These are phyloP conservation scores for Fusarium armeniacum DNA, from an alignment of 2,329 filamentous ascomycete species.

Conservation along the genomic window DNA sequence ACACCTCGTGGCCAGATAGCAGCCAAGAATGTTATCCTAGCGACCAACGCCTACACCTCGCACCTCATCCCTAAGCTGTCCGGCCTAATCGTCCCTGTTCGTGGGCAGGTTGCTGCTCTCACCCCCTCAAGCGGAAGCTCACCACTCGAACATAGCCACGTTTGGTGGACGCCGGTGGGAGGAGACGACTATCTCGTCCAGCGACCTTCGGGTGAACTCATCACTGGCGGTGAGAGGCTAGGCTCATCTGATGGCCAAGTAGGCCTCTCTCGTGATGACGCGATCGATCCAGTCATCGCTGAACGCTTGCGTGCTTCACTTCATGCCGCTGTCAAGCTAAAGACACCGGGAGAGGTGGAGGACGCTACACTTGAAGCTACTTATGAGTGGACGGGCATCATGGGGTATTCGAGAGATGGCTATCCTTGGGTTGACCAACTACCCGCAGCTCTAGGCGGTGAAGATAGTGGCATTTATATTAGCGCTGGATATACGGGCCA, in stretches of 20 bases:
- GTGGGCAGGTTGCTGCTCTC: conserved; percentile 79
- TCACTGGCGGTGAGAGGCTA: conserved; percentile 78
- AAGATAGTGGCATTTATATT: conserved; percentile 68
- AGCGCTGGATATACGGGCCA: conserved; percentile 79
- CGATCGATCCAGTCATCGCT: conserved; percentile 69
- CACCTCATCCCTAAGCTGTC: conserved; percentile 77
- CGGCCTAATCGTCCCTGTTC: conserved; percentile 80
- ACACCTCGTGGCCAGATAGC: conserved; percentile 77
- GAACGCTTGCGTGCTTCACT: conserved; percentile 67
- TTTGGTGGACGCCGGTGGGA: conserved; percentile 66
- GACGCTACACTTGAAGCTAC: conserved; percentile 64
- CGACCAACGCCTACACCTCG: conserved; percentile 88
- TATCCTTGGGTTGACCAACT: conserved; percentile 79
- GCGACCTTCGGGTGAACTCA: conserved; percentile 71
- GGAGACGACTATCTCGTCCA: conserved; percentile 82
- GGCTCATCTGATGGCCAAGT: conserved; percentile 62
- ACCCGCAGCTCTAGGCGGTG: conserved; percentile 64
- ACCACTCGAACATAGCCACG: conserved; percentile 70
- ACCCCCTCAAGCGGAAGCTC: conserved; percentile 63
- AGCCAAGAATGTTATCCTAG: conserved; percentile 76
- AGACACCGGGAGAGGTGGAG: conserved; percentile 52
- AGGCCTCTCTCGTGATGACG: conserved; percentile 71
- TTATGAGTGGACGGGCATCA: conserved; percentile 84
- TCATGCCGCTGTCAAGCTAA: conserved; percentile 59
- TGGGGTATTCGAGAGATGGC: conserved; percentile 79